phyloP scores from a whole-genome alignment of 106 monocot species.

The Acanthochlamys bracteata region DNA sequence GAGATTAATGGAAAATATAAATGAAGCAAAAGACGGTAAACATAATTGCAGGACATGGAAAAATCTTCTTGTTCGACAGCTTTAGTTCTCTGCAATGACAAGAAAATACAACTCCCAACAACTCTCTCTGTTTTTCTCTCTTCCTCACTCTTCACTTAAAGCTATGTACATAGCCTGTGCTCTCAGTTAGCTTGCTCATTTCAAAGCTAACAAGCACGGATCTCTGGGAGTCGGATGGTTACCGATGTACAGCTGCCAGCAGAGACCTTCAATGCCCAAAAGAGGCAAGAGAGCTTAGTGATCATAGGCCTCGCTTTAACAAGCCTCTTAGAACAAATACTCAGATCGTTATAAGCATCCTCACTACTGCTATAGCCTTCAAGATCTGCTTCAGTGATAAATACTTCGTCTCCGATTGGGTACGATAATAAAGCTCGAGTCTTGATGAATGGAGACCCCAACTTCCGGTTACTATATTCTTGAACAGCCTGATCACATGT shows the following conservation, averaged over 20 bases:
- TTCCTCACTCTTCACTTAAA: background rate
- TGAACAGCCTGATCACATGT: constrained; percentile 39
- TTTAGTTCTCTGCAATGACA: background rate
- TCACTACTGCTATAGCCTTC: constrained; percentile 12
- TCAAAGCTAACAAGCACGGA: constrained; percentile 19
- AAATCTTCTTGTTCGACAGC: background rate
- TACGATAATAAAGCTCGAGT: background rate
- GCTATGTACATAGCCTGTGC: background rate
- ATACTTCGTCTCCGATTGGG: constrained; percentile 14
- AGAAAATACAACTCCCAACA: background rate
- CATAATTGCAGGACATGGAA: no score
- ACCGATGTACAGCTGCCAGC: constrained; percentile 1
- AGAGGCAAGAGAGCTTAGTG: constrained; percentile 32
- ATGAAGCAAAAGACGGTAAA: no score
- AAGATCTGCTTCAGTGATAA: constrained; percentile 20
- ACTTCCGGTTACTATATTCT: constrained; percentile 31
- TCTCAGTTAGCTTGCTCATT: background rate
- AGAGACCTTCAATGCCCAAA: constrained; percentile 20
- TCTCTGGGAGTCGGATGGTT: constrained; percentile 14
- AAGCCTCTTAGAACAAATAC: constrained; percentile 6
- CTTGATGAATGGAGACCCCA: constrained; percentile 30
- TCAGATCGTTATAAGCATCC: constrained; percentile 1
- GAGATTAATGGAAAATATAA: no score
- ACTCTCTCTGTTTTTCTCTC: background rate
- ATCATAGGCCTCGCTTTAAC: constrained; percentile 16